These are phyloP conservation scores for Sphaerostilbella broomeana DNA, from an alignment of 2,329 filamentous ascomycete species.

Conservation along the genomic window DNA sequence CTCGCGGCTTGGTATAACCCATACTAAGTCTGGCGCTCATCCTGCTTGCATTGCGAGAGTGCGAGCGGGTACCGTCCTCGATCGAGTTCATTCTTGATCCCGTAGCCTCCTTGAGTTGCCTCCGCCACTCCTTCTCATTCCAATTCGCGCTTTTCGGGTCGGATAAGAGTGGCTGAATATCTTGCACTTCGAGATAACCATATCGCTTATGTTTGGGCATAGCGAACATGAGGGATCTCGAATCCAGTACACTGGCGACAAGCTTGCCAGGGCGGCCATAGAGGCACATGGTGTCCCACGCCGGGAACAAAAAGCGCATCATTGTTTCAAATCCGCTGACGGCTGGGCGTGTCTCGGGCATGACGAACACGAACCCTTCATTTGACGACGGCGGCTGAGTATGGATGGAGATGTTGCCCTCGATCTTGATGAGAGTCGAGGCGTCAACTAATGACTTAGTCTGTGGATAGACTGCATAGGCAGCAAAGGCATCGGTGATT, in stretches of 20 bases:
- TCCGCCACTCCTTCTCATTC: slow-evolving; percentile 86
- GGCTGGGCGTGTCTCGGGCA: slow-evolving; percentile 90
- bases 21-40: slow-evolving; percentile 52
- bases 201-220: slow-evolving; percentile 86
- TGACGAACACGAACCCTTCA: slow-evolving; percentile 95
- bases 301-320: slow-evolving; percentile 84
- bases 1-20: slow-evolving; percentile 32
- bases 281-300: slow-evolving; percentile 84
- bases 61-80: slow-evolving; percentile 42
- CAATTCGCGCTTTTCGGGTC: slow-evolving; percentile 62
- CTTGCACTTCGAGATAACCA: slow-evolving; percentile 82
- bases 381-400: slow-evolving; percentile 67
- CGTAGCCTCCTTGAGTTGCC: slow-evolving; percentile 81
- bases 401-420: slow-evolving; percentile 85
- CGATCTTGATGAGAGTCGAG: slow-evolving; percentile 88
- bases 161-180: slow-evolving; percentile 74
- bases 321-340: slow-evolving; percentile 94
- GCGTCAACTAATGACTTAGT: slow-evolving; percentile 90
- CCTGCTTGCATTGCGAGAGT: slow-evolving; percentile 50
- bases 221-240: slow-evolving; percentile 92
- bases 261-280: slow-evolving; percentile 86
- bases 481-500: slow-evolving; percentile 82
- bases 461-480: slow-evolving; percentile 93
- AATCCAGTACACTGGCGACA: slow-evolving; percentile 79
- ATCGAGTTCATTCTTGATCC: slow-evolving; percentile 66